phyloP scores from a whole-genome alignment of 139 green algal genomes.

The Chlorella ohadii region DNA sequence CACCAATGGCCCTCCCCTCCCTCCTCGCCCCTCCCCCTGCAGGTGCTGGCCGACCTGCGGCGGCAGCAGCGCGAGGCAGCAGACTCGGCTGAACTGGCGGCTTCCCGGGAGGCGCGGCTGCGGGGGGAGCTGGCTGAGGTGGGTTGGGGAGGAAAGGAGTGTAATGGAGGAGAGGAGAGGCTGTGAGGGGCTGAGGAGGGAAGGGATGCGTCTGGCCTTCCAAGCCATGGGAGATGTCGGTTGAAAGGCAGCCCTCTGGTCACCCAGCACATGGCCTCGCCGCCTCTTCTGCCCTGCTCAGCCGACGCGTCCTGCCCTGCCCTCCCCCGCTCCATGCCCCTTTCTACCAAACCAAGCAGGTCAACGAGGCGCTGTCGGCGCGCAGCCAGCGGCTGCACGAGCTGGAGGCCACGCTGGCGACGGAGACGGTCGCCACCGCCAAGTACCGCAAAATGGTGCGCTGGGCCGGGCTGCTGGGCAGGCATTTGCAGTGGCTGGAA shows the following conservation, averaged over 20 bases:
- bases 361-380: background rate
- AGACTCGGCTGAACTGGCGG: constrained; percentile 25
- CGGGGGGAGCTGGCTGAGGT: constrained; percentile 24
- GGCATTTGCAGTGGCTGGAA: too few species aligned
- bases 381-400: constrained; percentile 10
- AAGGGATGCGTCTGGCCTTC: too few species aligned
- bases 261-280: too few species aligned
- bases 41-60: constrained; percentile 24
- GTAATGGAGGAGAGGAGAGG: too few species aligned
- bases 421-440: constrained; percentile 19
- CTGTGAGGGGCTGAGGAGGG: too few species aligned
- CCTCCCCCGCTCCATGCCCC: too few species aligned
- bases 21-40: background rate
- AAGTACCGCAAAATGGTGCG: constrained; percentile 49
- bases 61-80: constrained; percentile 10
- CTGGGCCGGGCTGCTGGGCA: background rate
- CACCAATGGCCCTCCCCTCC: background rate
- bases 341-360: background rate
- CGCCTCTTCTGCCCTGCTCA: too few species aligned
- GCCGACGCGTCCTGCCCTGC: too few species aligned
- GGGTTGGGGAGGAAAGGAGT: background rate
- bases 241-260: too few species aligned
- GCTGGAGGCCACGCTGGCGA: constrained; percentile 14
- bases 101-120: constrained; percentile 5
- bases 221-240: too few species aligned